These are phyloP conservation scores for Cucumis cinereus DNA, from an alignment of 306 rosid species.

Conservation along the genomic window DNA sequence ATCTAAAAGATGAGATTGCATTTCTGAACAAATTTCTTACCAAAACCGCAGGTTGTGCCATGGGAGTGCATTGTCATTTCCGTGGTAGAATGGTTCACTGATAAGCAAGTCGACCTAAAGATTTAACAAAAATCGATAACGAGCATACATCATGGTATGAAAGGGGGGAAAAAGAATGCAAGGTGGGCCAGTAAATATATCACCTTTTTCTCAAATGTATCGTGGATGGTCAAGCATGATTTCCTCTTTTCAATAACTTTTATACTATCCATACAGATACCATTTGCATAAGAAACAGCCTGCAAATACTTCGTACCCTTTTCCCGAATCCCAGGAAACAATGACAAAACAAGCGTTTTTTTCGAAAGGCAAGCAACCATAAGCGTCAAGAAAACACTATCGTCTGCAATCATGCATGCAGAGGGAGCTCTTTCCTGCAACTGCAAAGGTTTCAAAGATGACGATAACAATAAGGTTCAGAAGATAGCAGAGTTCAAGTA, in stretches of 20 bases:
- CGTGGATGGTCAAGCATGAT: constrained; percentile 34
- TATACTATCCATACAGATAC: constrained; percentile 40
- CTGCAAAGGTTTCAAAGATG: constrained; percentile 20
- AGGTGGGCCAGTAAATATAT: neutral
- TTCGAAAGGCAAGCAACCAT: constrained; percentile 44
- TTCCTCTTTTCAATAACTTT: constrained; percentile 48
- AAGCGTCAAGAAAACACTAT: constrained; percentile 63
- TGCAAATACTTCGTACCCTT: constrained; percentile 58
- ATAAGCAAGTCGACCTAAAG: constrained; percentile 66
- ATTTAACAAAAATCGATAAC: neutral
- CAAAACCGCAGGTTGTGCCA: constrained; percentile 92
- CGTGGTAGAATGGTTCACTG: constrained; percentile 80
- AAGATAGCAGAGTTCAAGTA: neutral
- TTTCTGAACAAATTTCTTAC: constrained; percentile 29
- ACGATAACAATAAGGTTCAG: neutral
- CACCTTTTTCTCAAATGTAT: constrained; percentile 51
- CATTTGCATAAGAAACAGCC: constrained; percentile 49
- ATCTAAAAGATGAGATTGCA: neutral
- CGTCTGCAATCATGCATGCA: constrained; percentile 71
- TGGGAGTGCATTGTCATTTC: constrained; percentile 71
- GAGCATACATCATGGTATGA: neutral
- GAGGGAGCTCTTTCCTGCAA: constrained; percentile 50
- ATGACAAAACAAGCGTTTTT: constrained; percentile 40
- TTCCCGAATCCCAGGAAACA: constrained; percentile 57
- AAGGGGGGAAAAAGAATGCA: constrained; percentile 1